Evolutionary conservation across 1,284 basidiomycete species (phyloP), one percentile per base, ranked within the genome.

Genomic region (Irpex lacteus): DNA sequence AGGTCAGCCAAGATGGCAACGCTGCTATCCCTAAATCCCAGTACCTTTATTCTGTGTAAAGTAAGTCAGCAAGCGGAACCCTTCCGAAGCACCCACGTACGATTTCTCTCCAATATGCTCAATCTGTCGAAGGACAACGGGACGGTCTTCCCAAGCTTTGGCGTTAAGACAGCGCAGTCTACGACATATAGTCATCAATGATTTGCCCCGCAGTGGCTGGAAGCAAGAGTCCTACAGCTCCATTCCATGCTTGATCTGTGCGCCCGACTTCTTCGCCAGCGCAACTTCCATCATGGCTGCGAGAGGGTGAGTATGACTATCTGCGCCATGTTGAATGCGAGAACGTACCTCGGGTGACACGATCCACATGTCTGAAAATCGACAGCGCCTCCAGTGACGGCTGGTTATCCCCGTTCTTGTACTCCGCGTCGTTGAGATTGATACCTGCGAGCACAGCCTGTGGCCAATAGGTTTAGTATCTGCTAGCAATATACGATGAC

Each of bases 51-150:
- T 47, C 86, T 89, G n/a, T 13, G 1, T 0, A 34, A 34, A 26
- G 3, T n/a, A 19, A 11, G 18, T 58, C 3, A 60, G 56, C 50
- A 52, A 53, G 2, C 1, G 11, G 5, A n/a, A 0, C 0, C 5
- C 11, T 19, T 13, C 38, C 5, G 26, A 32, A 5, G 4, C 32
- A 32, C 52, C 7, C 4, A 76, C 88, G 72, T 64, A 93, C 91
- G 91, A 93, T 83, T 93, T 94, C 71, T 94, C 92, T 50, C 93
- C 93, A 58, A 95, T 88, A 21, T 88, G 85, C 55, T 92, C 88
- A 57, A 95, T 82, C 71, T 95, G 93, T 59, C 88, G 84, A 63
- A 95, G 79, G 13, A 94, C 90, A 19, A 88, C 79, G 11, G 92
- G 89, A 44, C 92, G 80, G 70, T 93, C 91, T 70, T 95, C 93